phyloP scores from a whole-genome alignment of 2,329 filamentous ascomycete species.

The Tolypocladium guangdongense region DNA sequence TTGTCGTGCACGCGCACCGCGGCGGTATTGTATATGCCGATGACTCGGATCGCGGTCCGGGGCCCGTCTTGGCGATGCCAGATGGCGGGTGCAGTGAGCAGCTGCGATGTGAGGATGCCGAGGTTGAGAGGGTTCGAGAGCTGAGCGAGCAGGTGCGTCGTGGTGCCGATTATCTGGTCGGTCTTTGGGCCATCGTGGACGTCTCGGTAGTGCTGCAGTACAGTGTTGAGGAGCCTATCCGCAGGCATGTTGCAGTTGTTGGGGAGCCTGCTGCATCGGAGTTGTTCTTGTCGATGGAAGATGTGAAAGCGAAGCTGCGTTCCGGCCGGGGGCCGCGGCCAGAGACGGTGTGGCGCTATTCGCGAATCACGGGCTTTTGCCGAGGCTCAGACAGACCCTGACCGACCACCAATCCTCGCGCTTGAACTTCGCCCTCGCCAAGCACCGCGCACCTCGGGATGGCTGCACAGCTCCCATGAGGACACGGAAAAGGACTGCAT shows the following conservation, averaged over 20 bases:
- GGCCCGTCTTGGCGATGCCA: constrained; percentile 53
- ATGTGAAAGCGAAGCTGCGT: constrained; percentile 1
- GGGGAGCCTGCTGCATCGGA: neutral
- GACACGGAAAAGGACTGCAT: neutral
- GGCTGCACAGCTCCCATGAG: neutral
- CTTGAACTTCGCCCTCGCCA: neutral
- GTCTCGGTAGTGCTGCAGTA: constrained; percentile 50
- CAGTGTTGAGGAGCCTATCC: constrained; percentile 55
- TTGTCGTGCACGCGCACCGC: constrained; percentile 41
- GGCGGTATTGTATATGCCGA: constrained; percentile 63
- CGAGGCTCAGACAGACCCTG: constrained; percentile 13
- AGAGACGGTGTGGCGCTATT: neutral
- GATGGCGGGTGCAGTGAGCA: constrained; percentile 60
- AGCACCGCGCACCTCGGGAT: neutral
- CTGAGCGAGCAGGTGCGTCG: constrained; percentile 54
- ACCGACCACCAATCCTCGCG: neutral
- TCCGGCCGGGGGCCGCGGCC: neutral
- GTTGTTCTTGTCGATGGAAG: constrained; percentile 1
- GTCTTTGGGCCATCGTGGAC: constrained; percentile 38
- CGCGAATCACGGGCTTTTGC: constrained; percentile 7
- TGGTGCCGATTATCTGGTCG: constrained; percentile 52
- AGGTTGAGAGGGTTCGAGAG: constrained; percentile 68
- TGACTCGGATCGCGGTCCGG: constrained; percentile 50
- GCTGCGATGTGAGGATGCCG: constrained; percentile 59
- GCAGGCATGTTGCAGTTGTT: constrained; percentile 41